Evolutionary conservation across 257 asterid species (phyloP), one percentile per base, ranked within the genome.

Genomic region (Nicotiana undulata): DNA sequence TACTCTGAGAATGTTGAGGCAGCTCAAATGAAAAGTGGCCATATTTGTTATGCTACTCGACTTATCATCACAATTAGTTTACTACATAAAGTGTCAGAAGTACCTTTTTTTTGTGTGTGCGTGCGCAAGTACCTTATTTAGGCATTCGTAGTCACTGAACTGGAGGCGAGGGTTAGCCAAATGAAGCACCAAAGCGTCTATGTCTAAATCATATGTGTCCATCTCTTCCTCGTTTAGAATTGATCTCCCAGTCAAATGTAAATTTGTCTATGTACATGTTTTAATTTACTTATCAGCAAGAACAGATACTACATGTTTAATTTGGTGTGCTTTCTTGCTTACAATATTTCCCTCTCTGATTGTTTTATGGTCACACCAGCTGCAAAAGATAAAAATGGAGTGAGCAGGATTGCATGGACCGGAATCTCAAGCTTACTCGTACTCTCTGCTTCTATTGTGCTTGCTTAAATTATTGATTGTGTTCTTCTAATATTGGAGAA

Each of bases 341-440:
- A 75, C 67, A 32, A 32, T 75, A 15, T 68, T 46, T 49, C 28
- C 58, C 13, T 12, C 70, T n/a, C 24, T n/a, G 60, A 46, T 15
- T 34, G 60, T 32, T 82, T 66, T 31, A 75, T 86, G 87, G 95
- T 46, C 17, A 49, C 58, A 40, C 66, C 87, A 3, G 87, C 88
- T 29, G 81, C 88, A 40, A 83, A 81, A 13, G 61, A 52, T 24
- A 79, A 75, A 29, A 87, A 31, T 56, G 91, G 82, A 11, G 94
- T 60, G 3, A 86, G 85, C 80, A 79, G 65, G 32, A 56, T 86
- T 15, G 85, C 88, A 55, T 86, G 86, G 86, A 77, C 80, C 70
- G 93, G 92, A 64, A 56, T 89, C 40, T 83, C 92, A 16, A 82
- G 88, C 74, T 58, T 92, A 11, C 40, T 92, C 80, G n/a, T 90